Evolutionary conservation across 2,329 filamentous ascomycete species (phyloP).

Genomic region (Arthroderma uncinatum): DNA sequence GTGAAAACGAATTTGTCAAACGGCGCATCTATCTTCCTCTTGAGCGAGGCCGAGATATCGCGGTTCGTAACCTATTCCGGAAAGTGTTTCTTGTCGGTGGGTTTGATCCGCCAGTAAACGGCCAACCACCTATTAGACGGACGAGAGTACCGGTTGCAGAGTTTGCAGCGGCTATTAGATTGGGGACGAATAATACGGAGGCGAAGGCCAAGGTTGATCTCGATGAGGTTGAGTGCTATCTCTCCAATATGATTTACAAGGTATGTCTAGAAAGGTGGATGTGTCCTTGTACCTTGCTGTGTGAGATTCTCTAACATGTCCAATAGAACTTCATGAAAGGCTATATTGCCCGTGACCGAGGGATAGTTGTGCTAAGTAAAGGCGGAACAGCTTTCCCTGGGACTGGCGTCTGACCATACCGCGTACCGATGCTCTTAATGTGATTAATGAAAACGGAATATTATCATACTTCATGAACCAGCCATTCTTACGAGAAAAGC

Average conservation of each 20-base stretch:
- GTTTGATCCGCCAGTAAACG: constrained; percentile 65
- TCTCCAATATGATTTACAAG: constrained; percentile 98
- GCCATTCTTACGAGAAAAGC: too few relatives aligned
- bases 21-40: constrained; percentile 88
- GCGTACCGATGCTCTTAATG: background rate
- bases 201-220: constrained; percentile 55
- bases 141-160: constrained; percentile 74
- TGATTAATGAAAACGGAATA: background rate
- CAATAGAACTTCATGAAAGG: constrained; percentile 88
- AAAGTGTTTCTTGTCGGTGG: constrained; percentile 83
- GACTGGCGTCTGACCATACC: constrained; percentile 51
- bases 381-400: constrained; percentile 77
- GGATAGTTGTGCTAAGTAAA: constrained; percentile 87
- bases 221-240: constrained; percentile 88
- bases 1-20: constrained; percentile 88
- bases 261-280: constrained; percentile 38
- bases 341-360: constrained; percentile 84
- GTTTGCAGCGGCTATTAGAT: constrained; percentile 71
- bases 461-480: background rate
- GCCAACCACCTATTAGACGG: constrained; percentile 47
- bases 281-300: constrained; percentile 11
- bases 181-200: constrained; percentile 48
- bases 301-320: constrained; percentile 9
- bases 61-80: constrained; percentile 77
- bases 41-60: constrained; percentile 83